Evolutionary conservation across 2,329 filamentous ascomycete genomes (phyloP), one percentile per base, ranked within the genome.

Genomic region (Fusarium setosum): DNA sequence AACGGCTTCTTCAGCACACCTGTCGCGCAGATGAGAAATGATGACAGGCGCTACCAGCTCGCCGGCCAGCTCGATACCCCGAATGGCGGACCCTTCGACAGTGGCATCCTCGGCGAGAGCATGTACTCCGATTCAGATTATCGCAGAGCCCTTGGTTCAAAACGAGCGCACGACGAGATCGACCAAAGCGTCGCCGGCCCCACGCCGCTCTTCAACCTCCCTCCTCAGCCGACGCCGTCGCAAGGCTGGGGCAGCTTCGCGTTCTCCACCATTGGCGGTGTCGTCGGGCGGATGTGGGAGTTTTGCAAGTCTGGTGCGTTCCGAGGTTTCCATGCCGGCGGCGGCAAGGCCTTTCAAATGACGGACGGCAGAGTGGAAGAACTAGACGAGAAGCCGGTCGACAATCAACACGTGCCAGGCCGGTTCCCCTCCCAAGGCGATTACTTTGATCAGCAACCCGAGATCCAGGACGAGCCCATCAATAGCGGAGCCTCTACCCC

Each of bases 291-390:
- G 72, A 88, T 97, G 1, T 94, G 93, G 86, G 87, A 94, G 68
- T 96, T 97, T 71, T 97, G 94, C 80, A 92, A 83, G 75, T 80
- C 82, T 0, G 88, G 85, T 9, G 87, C 91, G 0, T 96, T 97
- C 73, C 86, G 86, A 54, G 94, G 94, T 0, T 97, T 97, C 76
- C 90, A 94, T 63, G 93, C 94, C 12, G 95, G 94, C 8, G 93
- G 91, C 4, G 95, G 94, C 9, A 83, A 83, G 60, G 89, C 88
- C 23, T 97, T 94, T 72, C 81, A 85, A 7, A 80, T 92, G 68
- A 64, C 63, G 17, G 58, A 63, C 13, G 68, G 59, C 8, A 62
- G 61, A n/a, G 40, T 73, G 13, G 56, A 69, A 38, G 72, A 74
- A 42, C 45, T 63, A 37, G 59, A 63, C 15, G 59, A 66, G 26